Base-by-base conservation (phyloP, 1,284 basidiomycete species). In the Sanghuangporus baumii region DNA sequence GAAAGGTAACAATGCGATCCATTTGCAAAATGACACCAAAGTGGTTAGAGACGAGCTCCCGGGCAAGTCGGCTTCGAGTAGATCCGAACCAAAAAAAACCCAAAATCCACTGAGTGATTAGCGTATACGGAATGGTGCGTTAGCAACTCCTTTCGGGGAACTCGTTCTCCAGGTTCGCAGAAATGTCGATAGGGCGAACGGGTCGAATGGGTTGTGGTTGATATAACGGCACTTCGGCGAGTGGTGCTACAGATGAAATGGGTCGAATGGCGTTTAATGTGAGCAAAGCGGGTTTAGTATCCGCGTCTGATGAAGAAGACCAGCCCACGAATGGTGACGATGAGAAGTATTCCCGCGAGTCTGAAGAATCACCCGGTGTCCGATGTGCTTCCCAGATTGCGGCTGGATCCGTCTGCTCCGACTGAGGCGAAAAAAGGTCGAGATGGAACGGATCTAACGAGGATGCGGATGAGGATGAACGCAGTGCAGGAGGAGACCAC, bases 121-220 rank as follows among this genome's bases (percentile, higher is more conserved):
- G 26, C 26, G 26, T 31, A 3, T 3, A 4, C 26, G 26, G 26
- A 26, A 26, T 51, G 6, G 52, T 37, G 31, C n/a, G 26, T 37
- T 43, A 57, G 40, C 26, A 14, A 37, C 14, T 16, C 55, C 38
- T 41, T 47, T 60, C 58, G 5, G 47, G 20, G 43, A 52, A 31
- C 16, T 58, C 61, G 50, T 60, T 57, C 41, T 56, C 47, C 34
- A 56, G 14, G 14, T 47, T 47, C 2, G 52, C 14, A 20, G 50
- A 26, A 36, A 57, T 51, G 40, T 47, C 48, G 6, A 61, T 63
- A 16, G 58, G 62, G 11, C 51, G 57, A 40, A 63, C 56, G 6
- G 57, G 57, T 40, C 62, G 57, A 47, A 63, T 56, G n/a, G 62
- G 62, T 14, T 63, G 62, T 6, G 62, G 62, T 37, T 63, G 62